A percentile compares a stretch with the other conserved stretches of the same genome.
Evolutionary conservation across 2,329 filamentous ascomycete species (phyloP).

Genomic region (Onygena corvina): DNA sequence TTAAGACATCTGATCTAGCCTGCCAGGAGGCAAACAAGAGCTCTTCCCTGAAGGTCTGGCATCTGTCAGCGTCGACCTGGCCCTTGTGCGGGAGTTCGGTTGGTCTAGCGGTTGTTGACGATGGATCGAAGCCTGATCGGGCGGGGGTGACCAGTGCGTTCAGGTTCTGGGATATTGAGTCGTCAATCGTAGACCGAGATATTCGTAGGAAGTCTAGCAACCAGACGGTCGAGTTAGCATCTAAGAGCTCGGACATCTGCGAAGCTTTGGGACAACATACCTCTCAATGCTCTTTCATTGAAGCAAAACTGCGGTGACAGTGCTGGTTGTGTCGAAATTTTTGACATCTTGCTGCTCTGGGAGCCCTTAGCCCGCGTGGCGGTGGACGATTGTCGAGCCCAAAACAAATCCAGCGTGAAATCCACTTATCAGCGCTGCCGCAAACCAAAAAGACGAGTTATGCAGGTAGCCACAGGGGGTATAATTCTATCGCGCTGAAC

Average conservation of each 20-base stretch:
- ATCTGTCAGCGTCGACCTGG: slow-evolving; percentile 51
- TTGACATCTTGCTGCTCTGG: slow-evolving; percentile 26
- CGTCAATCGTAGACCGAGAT: slow-evolving; percentile 75
- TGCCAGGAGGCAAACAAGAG: slow-evolving; percentile 87
- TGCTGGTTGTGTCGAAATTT: slow-evolving; percentile 35
- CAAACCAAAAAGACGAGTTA: not conserved
- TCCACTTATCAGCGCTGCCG: slow-evolving; percentile 3
- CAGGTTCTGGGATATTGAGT: slow-evolving; percentile 84
- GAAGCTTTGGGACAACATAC: slow-evolving; percentile 34
- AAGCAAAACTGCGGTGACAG: slow-evolving; percentile 70
- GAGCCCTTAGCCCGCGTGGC: slow-evolving; percentile 18
- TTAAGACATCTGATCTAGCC: slow-evolving; percentile 65
- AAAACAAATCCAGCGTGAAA: slow-evolving; percentile 34
- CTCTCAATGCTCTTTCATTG: slow-evolving; percentile 55
- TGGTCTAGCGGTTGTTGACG: slow-evolving; percentile 56
- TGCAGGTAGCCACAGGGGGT: too few relatives aligned
- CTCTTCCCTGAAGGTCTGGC: slow-evolving; percentile 58
- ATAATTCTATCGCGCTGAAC: too few relatives aligned
- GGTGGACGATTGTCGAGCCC: slow-evolving; percentile 21
- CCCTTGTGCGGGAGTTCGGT: slow-evolving; percentile 39
- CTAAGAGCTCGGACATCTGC: too few relatives aligned
- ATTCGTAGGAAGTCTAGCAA: slow-evolving; percentile 72
- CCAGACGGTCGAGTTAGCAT: slow-evolving; percentile 9
- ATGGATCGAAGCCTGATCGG: slow-evolving; percentile 60
- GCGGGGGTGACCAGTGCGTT: slow-evolving; percentile 77